Evolutionary conservation across 257 asterid species (phyloP).

Genomic region (Anisodus tanguticus): DNA sequence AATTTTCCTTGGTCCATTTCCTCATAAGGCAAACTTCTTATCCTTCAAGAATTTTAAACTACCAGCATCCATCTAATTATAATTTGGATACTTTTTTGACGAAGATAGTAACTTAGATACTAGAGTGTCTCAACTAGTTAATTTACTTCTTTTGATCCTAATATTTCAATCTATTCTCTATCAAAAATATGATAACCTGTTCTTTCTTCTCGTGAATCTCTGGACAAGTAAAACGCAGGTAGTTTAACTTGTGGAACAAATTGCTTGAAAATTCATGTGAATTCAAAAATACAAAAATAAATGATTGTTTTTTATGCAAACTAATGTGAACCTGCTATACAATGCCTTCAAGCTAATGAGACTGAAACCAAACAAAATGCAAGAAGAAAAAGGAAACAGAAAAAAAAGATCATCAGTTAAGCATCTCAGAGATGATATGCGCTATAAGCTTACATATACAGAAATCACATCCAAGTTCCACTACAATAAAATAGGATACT

Average conservation of each 20-base stretch:
- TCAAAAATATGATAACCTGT: neutral
- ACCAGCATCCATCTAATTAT: slow-evolving; percentile 9
- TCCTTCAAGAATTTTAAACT: slow-evolving; percentile 21
- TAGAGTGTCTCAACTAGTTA: neutral
- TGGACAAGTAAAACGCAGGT: neutral
- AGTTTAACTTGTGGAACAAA: neutral
- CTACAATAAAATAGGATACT: neutral
- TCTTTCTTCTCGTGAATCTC: slow-evolving; percentile 20
- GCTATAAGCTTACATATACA: neutral
- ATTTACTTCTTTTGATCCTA: neutral
- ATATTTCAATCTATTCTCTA: neutral
- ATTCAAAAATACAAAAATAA: neutral
- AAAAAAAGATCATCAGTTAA: slow-evolving; percentile 1
- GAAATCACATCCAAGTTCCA: slow-evolving; percentile 4
- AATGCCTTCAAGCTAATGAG: slow-evolving; percentile 13
- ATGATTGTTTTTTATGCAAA: neutral
- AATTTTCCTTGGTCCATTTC: slow-evolving; percentile 18
- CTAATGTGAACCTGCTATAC: neutral
- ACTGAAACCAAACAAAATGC: slow-evolving; percentile 13
- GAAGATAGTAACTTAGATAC: neutral
- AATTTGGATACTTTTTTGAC: neutral
- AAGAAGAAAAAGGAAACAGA: neutral
- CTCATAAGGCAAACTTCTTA: slow-evolving; percentile 1
- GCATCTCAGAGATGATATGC: slow-evolving; percentile 20
- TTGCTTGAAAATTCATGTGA: slow-evolving; percentile 1